phyloP scores from a whole-genome alignment of 257 asterid genomes.

The Solanum neorickii region DNA sequence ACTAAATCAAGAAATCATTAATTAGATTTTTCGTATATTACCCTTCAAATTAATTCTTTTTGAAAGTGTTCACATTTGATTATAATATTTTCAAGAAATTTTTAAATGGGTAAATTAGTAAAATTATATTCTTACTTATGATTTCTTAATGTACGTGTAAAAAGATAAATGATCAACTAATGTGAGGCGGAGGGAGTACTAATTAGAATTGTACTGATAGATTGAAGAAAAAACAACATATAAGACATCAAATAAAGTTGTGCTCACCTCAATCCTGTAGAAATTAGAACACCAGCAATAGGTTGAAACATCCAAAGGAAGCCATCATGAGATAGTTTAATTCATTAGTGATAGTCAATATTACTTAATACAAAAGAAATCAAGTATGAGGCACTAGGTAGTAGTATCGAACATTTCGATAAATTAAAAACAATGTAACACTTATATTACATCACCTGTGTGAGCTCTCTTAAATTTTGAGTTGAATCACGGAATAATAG shows the following conservation, averaged over 20 bases:
- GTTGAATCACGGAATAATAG: not conserved
- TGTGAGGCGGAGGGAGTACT: not conserved
- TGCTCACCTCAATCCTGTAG: not conserved
- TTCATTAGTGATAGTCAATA: not conserved
- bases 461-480: too few relatives aligned
- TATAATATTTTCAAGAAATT: too few relatives aligned
- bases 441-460: not conserved
- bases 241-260: not conserved
- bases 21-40: too few relatives aligned
- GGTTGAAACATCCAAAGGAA: not conserved
- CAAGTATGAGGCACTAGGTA: not conserved
- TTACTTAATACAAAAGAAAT: not conserved
- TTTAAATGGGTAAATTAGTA: too few relatives aligned
- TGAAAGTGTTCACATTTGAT: too few relatives aligned
- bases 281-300: not conserved
- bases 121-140: too few relatives aligned
- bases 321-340: not conserved
- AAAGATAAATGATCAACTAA: too few relatives aligned
- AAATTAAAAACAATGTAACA: not conserved
- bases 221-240: not conserved
- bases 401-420: not conserved
- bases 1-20: too few relatives aligned
- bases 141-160: too few relatives aligned
- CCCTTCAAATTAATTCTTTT: too few relatives aligned
- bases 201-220: not conserved